Evolutionary conservation across 2,329 filamentous ascomycete species (phyloP).

Genomic region (Aspergillus novoparasiticus): DNA sequence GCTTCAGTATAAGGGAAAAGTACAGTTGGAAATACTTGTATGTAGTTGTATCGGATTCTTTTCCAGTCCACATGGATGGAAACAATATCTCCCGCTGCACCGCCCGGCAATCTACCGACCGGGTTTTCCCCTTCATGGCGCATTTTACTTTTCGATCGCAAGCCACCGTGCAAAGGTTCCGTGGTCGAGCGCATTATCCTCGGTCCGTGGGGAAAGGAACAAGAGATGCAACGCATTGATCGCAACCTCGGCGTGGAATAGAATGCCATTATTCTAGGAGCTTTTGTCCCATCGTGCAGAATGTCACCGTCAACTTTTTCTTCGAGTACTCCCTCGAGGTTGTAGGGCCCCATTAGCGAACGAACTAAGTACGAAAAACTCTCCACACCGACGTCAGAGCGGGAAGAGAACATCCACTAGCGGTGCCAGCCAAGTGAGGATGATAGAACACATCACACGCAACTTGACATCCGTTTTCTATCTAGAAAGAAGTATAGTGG

Average conservation of each 20-base stretch:
- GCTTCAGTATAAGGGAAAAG: neutral
- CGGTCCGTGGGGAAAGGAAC: neutral
- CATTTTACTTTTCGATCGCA: constrained; percentile 1
- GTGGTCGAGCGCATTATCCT: neutral
- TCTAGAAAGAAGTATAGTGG: neutral
- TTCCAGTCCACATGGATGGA: neutral
- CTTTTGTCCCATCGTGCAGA: neutral
- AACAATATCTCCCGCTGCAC: neutral
- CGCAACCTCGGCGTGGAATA: neutral
- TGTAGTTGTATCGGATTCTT: neutral
- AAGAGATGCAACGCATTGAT: neutral
- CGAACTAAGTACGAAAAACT: neutral
- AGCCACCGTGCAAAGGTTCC: neutral
- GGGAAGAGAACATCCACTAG: neutral
- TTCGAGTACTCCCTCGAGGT: neutral
- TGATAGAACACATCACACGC: constrained; percentile 5
- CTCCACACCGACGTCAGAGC: constrained; percentile 5
- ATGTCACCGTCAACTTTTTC: neutral
- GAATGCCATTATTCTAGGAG: neutral
- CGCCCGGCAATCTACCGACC: neutral
- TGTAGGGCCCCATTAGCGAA: neutral
- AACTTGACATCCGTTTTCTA: neutral
- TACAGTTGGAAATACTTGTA: neutral
- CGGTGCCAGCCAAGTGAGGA: neutral
- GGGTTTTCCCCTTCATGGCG: neutral